Base-by-base conservation (phyloP, 2,329 filamentous ascomycete species). In the Talaromyces sp. region DNA sequence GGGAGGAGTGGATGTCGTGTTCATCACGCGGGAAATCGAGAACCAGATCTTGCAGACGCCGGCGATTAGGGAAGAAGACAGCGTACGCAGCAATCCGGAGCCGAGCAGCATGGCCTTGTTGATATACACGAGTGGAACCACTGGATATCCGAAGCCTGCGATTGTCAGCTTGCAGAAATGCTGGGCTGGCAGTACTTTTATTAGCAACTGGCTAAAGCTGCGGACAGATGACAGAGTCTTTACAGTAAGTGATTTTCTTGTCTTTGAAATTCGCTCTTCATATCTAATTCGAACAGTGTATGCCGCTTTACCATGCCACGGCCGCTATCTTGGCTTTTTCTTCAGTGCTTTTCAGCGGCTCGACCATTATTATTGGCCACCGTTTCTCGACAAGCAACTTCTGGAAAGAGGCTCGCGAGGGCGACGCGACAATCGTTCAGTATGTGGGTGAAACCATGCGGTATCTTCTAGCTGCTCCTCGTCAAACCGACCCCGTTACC, bases 401-500 rank as follows among this genome's bases (percentile, higher is more conserved):
- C 76, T 95, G 91, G 89, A 79, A 85, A 16, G 90, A 94, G 60
- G 88, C 89, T 16, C 84, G 89, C n/a, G 82, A 83, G 52, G 85
- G 84, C 56, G 79, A 88, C 8, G 89, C 91, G 23, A 95, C 90
- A 1, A 82, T 87, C 4, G 88, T 96, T 64, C 91, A 96, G 72
- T 96, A 96, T 71, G 92, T 96, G 14, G 92, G 92, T 58, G 92
- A 96, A 75, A 94, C 91, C 0, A 89, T 91, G 65, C 88, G 92
- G 5, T 96, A 96, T 73, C 83, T 96, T 4, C 82, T 96, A 10
- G 83, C 89, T 0, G 85, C 87, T 0, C 84, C 82, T 3, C 78
- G 89, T 2, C 82, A 88, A 60, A 73, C 81, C 30, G 87, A 92
- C 66, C 81, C 87, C 0, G 72, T 72, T 6, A 91, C 87, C 0